phyloP scores from a whole-genome alignment of 2,329 filamentous ascomycete genomes.

The Botrytis porri region DNA sequence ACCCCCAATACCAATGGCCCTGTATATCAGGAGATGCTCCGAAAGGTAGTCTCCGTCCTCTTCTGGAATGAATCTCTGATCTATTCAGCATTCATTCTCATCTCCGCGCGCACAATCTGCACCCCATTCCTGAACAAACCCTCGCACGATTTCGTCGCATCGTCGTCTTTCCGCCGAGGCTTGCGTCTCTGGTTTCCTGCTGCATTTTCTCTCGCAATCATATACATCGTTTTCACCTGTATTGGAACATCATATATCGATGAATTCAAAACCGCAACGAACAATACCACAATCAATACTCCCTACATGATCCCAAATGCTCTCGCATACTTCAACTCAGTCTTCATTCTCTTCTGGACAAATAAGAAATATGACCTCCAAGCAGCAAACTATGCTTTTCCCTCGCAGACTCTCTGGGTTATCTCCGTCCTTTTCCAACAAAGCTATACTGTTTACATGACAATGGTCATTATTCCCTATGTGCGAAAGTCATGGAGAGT shows the following conservation, averaged over 20 bases:
- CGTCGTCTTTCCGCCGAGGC: slow-evolving; percentile 43
- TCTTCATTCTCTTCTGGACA: slow-evolving; percentile 48
- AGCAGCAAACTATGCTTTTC: slow-evolving; percentile 44
- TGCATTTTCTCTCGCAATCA: slow-evolving; percentile 43
- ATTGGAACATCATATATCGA: slow-evolving; percentile 40
- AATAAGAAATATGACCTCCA: slow-evolving; percentile 41
- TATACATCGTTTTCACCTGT: slow-evolving; percentile 39
- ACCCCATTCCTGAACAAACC: slow-evolving; percentile 43
- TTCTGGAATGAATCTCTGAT: slow-evolving; percentile 46
- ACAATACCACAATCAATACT: slow-evolving; percentile 40
- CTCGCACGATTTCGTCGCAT: slow-evolving; percentile 39
- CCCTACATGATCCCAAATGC: slow-evolving; percentile 41
- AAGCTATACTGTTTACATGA: slow-evolving; percentile 48
- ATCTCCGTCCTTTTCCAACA: slow-evolving; percentile 46
- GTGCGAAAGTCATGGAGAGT: slow-evolving; percentile 25
- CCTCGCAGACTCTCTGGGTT: slow-evolving; percentile 45
- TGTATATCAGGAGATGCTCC: slow-evolving; percentile 42
- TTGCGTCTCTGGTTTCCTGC: slow-evolving; percentile 44
- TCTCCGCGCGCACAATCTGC: slow-evolving; percentile 44
- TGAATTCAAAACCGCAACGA: slow-evolving; percentile 40
- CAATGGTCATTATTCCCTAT: slow-evolving; percentile 45
- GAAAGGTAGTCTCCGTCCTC: slow-evolving; percentile 45
- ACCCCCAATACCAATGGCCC: slow-evolving; percentile 40
- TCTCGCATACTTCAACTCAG: slow-evolving; percentile 45
- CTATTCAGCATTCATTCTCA: slow-evolving; percentile 45